Conservation (phyloP, 306 rosid species). For the Ceratonia siliqua region DNA sequence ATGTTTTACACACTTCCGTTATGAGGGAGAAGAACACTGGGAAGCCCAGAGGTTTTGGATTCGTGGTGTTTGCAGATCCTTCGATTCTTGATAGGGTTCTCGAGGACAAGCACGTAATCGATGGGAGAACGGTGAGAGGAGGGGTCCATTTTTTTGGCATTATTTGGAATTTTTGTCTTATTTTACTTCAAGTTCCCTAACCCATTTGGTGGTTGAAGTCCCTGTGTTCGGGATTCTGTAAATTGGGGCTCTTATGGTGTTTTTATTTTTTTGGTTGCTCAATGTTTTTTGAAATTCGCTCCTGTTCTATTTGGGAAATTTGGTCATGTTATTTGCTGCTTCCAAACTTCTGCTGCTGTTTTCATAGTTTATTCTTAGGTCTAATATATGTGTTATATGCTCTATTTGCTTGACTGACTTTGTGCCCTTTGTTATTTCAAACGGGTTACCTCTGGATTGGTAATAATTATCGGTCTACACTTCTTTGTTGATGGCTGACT, state of each 20-base stretch:
- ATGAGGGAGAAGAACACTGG: slow-evolving; percentile 68
- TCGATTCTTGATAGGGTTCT: slow-evolving; percentile 72
- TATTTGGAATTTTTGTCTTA: background rate
- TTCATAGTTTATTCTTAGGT: slow-evolving; percentile 3
- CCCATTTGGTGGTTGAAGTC: background rate
- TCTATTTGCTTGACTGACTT: background rate
- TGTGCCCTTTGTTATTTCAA: background rate
- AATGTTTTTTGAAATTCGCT: background rate
- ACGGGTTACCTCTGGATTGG: slow-evolving; percentile 6
- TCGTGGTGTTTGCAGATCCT: slow-evolving; percentile 72
- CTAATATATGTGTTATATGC: background rate
- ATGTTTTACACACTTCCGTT: slow-evolving; percentile 63
- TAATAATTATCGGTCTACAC: background rate
- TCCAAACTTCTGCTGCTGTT: background rate
- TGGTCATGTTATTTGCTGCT: background rate
- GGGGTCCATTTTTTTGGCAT: background rate
- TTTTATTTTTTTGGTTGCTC: too few relatives aligned
- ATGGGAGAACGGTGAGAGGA: slow-evolving; percentile 65
- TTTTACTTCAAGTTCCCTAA: background rate
- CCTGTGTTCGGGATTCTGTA: background rate
- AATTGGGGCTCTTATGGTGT: background rate
- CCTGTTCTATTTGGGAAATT: background rate
- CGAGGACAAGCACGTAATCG: slow-evolving; percentile 64
- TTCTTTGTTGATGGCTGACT: background rate
- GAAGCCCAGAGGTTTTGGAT: slow-evolving; percentile 76